phyloP scores from a whole-genome alignment of 345 rosid species.

The Acer negundo region DNA sequence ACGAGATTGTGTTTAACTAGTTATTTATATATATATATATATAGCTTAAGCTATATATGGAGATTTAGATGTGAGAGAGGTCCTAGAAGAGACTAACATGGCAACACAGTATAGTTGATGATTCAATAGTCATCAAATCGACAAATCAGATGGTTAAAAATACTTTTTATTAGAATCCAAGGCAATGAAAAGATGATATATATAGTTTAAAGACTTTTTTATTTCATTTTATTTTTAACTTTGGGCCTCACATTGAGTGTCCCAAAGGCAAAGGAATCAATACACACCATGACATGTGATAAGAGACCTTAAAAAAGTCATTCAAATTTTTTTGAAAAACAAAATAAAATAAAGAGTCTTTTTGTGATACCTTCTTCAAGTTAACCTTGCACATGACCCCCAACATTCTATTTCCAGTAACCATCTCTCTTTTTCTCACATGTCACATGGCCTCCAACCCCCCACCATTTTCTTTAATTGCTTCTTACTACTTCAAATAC shows the following conservation, averaged over 20 bases:
- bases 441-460: conserved; percentile 42
- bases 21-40: background rate
- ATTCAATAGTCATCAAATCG: conserved; percentile 28
- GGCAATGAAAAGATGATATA: conserved; percentile 26
- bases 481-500: conserved; percentile 10
- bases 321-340: no score
- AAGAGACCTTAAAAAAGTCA: conserved; percentile 24
- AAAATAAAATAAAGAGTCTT: conserved; percentile 13
- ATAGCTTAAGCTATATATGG: background rate
- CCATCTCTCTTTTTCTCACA: conserved; percentile 29
- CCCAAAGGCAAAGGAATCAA: conserved; percentile 43
- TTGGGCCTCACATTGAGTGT: conserved; percentile 40
- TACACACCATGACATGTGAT: conserved; percentile 41
- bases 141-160: conserved; percentile 42
- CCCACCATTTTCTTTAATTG: conserved; percentile 5
- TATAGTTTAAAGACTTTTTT: conserved; percentile 13
- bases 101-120: background rate
- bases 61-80: background rate
- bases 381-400: conserved; percentile 39
- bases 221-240: conserved; percentile 10
- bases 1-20: no score
- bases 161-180: conserved; percentile 51
- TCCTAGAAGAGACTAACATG: conserved; percentile 9
- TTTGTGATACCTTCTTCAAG: conserved; percentile 13
- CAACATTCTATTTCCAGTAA: conserved; percentile 25